phyloP scores from a whole-genome alignment of 495 filamentous ascomycete species.

The Talaromyces borbonicus region DNA sequence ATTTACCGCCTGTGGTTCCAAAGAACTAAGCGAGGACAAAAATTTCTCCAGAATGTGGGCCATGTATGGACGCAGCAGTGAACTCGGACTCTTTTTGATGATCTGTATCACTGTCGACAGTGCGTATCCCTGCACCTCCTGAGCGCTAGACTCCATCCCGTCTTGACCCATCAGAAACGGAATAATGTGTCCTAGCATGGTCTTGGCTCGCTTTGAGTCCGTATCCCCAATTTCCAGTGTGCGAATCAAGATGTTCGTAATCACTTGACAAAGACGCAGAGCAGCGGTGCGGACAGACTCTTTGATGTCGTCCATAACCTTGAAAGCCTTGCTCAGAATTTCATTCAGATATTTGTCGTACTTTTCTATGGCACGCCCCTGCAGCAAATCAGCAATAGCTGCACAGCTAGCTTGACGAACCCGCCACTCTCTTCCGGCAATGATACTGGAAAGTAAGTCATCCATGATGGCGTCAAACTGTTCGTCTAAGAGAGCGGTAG shows the following conservation, averaged over 20 bases:
- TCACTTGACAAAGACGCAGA: conserved; percentile 64
- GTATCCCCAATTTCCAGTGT: conserved; percentile 73
- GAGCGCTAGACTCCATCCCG: conserved; percentile 74
- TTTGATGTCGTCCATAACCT: conserved; percentile 85
- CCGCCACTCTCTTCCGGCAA: conserved; percentile 80
- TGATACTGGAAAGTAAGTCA: conserved; percentile 73
- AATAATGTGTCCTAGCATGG: conserved; percentile 72
- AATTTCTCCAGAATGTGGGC: conserved; percentile 72
- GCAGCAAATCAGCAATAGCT: conserved; percentile 78
- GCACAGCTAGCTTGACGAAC: conserved; percentile 84
- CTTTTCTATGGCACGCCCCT: conserved; percentile 60
- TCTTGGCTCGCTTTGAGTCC: conserved; percentile 54
- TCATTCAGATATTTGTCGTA: conserved; percentile 77
- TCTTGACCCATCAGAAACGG: conserved; percentile 86
- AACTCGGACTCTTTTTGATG: conserved; percentile 69
- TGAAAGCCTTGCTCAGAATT: conserved; percentile 76
- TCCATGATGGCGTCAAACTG: conserved; percentile 80
- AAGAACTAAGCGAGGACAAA: conserved; percentile 67
- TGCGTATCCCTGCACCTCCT: conserved; percentile 70
- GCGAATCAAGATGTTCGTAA: conserved; percentile 74
- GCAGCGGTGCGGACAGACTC: conserved; percentile 76
- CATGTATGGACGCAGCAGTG: conserved; percentile 65
- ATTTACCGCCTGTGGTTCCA: conserved; percentile 81
- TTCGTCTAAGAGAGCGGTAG: conserved; percentile 56
- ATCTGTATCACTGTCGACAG: conserved; percentile 74